Evolutionary conservation across 2,329 filamentous ascomycete species (phyloP), one percentile per base, ranked within the genome.

Genomic region (Penicillium digitatum): DNA sequence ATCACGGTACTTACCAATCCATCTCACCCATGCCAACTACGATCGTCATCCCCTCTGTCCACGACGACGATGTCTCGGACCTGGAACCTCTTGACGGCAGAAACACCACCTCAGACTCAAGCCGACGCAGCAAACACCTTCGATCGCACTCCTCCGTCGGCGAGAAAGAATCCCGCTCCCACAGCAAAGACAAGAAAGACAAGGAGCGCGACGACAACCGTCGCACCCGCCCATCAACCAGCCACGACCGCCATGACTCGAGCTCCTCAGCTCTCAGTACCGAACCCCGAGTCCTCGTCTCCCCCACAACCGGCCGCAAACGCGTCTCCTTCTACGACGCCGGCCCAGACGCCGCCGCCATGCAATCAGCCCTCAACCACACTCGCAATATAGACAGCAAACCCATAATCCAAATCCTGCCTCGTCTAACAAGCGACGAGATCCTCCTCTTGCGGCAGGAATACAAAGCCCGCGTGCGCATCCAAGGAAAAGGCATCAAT

Each of bases 11-110:
- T 0, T 97, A 95, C 66, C 93, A 97, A 73, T 90, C 89, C 55
- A 89, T 95, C 65, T 96, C 92, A 0, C 92, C 93, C 0, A 96
- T 96, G 90, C 92, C 92, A 0, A 91, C 91, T 0, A 90, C 92
- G 0, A 77, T 83, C 55, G 77, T 83, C 64, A 77, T 92, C 24
- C 79, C 72, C 24, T 86, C 65, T 67, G 85, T 78, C 45, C 72
- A 78, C 29, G 77, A 81, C 34, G 78, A 85, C 10, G 82, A 83
- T 22, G 69, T 81, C 26, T 79, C 78, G 26, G 76, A 82, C 55
- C 57, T 82, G 10, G 79, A 82, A 52, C 71, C 72, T 10, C 65
- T 79, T 14, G 72, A 72, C 42, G 67, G 63, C 18, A 58, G 52
- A 22, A 53, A 35, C 20, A 63, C 63, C 8, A 57, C 59, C 39